These are phyloP conservation scores for Phyllachora maydis DNA, from an alignment of 2,329 filamentous ascomycete genomes.

Conservation along the genomic window DNA sequence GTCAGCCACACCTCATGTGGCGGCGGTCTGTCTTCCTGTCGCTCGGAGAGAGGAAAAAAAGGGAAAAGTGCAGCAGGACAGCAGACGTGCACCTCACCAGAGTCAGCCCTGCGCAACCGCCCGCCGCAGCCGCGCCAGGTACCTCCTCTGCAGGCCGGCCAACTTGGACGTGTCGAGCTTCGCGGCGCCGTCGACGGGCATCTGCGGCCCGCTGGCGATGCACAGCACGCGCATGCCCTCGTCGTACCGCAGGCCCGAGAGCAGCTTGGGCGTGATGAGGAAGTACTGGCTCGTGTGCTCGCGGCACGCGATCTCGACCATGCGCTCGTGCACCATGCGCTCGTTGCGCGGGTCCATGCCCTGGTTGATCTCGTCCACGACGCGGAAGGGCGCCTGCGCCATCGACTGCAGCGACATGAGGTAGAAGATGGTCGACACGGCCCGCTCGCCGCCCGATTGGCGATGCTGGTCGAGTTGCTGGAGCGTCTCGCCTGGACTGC, in stretches of 20 bases:
- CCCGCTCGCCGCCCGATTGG: conserved; percentile 88
- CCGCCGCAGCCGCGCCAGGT: too few species aligned
- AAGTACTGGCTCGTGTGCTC: conserved; percentile 77
- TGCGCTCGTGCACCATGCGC: conserved; percentile 90
- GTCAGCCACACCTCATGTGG: too few species aligned
- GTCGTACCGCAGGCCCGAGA: conserved; percentile 71
- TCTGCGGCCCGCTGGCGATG: conserved; percentile 73
- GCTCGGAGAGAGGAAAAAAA: too few species aligned
- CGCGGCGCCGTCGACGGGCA: conserved; percentile 19
- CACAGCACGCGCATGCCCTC: conserved; percentile 82
- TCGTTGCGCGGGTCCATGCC: conserved; percentile 99
- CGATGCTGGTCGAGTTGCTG: conserved; percentile 78
- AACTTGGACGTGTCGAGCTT: conserved; percentile 9
- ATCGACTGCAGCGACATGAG: conserved; percentile 94
- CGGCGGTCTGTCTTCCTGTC: too few species aligned
- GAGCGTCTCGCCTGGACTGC: conserved; percentile 65
- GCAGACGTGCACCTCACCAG: too few species aligned
- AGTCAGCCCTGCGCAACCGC: too few species aligned
- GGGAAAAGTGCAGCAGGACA: too few species aligned
- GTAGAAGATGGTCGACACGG: conserved; percentile 95
- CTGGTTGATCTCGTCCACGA: conserved; percentile 98
- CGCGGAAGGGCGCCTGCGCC: conserved; percentile 85
- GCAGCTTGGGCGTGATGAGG: conserved; percentile 88
- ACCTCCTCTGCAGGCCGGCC: conserved; percentile 6
- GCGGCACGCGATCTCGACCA: conserved; percentile 91